These are phyloP conservation scores for Paraleonurus japonicus DNA, from an alignment of 257 asterid genomes.

Conservation along the genomic window DNA sequence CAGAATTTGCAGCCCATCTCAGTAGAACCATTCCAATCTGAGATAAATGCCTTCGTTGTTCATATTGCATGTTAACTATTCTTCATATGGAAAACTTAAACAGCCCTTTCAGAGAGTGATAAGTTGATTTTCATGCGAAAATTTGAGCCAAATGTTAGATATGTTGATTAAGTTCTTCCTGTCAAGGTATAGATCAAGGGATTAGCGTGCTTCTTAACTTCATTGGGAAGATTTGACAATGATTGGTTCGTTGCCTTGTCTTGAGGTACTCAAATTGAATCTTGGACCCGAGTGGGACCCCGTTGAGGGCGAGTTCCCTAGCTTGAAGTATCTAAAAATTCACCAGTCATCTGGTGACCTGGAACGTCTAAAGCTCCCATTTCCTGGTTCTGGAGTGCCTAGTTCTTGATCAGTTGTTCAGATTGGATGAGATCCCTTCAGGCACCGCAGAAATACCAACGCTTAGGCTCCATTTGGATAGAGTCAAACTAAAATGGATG, in stretches of 20 bases:
- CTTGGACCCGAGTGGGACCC: slow-evolving; percentile 1
- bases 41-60: not conserved
- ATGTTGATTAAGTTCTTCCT: not conserved
- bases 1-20: not conserved
- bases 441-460: slow-evolving; percentile 20
- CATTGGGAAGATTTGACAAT: too few relatives aligned
- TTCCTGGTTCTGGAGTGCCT: not conserved
- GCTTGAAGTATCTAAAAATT: not conserved
- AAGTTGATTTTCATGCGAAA: not conserved
- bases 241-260: too few relatives aligned
- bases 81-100: not conserved
- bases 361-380: slow-evolving; percentile 9
- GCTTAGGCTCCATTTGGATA: too few relatives aligned
- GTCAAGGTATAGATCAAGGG: not conserved
- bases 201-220: not conserved
- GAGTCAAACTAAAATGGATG: too few relatives aligned
- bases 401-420: not conserved
- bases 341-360: not conserved
- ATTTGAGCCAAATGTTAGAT: not conserved
- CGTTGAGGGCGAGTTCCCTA: slow-evolving; percentile 5
- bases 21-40: not conserved
- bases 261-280: too few relatives aligned
- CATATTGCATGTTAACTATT: too few relatives aligned
- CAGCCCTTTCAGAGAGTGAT: not conserved
- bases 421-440: slow-evolving; percentile 5